Evolutionary conservation across 129 eudicot species (phyloP), one percentile per base, ranked within the genome.

Genomic region (Saposhnikovia divaricata): DNA sequence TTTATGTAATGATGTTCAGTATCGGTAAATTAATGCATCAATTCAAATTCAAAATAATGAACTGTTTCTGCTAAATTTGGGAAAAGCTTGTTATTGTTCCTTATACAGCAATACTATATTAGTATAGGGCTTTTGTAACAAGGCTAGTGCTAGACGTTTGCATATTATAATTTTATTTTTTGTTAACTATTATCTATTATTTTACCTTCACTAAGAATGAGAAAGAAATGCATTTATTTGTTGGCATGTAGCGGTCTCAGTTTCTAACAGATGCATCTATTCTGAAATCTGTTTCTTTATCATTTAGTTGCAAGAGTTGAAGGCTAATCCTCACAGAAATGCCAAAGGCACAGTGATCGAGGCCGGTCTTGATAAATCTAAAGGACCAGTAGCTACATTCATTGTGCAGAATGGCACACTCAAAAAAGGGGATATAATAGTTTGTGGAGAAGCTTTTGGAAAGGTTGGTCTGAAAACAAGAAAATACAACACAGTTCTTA

Each of bases 401-500:
- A 96, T 96, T 37, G 96, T 92, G 81, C 99, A 96, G 87, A 96
- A 90, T 46, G 99, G 99, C 78, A 92, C 99, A 13, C 92, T 96
- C 13, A 96, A 84, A 91, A 82, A 74, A 77, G 99, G 99, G 68
- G 96, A 96, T 81, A 83, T 89, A 59, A 87, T 96, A 74, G 96
- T 88, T 81, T 92, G 99, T 80, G 99, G 99, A 43, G 98, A 90
- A 88, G 93, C 99, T 43, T 92, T 87, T 87, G 99, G 99, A 84
- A 96, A 96, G 99, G 98, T 96, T 85, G 44, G 93, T 76, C 25
- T 65, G 63, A 45, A 71, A 78, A 46, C 79, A 16, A 46, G 71
- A 45, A 55, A 66, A 48, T 59, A 75, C 38, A 10, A 27, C 21
- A 0, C 25, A 51, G 13, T 74, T 43, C 55, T 7, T 14, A 39